These are phyloP conservation scores for Closterium sp. DNA, from an alignment of 139 green algal genomes.

Conservation along the genomic window DNA sequence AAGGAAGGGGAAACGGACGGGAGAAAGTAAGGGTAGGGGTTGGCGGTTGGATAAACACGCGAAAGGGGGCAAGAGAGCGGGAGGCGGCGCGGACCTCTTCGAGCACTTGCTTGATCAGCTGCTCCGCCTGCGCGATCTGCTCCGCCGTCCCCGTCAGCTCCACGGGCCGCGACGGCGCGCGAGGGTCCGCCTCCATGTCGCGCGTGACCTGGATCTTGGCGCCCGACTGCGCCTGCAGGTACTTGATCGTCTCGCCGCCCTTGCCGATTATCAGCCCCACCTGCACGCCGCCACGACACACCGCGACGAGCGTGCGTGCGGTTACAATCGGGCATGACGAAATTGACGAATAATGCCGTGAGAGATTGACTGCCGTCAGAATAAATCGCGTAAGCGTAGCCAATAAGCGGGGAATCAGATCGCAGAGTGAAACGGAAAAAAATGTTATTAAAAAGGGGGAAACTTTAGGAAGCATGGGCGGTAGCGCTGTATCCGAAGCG, in stretches of 20 bases:
- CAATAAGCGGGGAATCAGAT: background rate
- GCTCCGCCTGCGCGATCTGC: conserved; percentile 33
- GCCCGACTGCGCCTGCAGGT: conserved; percentile 81
- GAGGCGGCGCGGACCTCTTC: conserved; percentile 4
- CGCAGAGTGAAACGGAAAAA: background rate
- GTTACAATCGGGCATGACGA: background rate
- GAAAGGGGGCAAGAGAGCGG: background rate
- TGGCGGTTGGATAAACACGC: no score
- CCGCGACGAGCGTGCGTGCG: background rate
- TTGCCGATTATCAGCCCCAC: conserved; percentile 94
- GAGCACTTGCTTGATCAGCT: conserved; percentile 49
- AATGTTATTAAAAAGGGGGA: background rate
- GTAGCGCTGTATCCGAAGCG: background rate
- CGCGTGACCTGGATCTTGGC: conserved; percentile 68
- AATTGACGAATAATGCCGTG: no score
- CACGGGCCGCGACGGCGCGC: conserved; percentile 1
- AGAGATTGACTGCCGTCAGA: no score
- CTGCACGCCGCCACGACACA: conserved; percentile 10
- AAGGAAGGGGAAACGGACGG: background rate
- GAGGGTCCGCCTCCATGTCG: conserved; percentile 47
- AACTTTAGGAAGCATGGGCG: background rate
- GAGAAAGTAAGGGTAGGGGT: background rate
- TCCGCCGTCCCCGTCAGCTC: conserved; percentile 46
- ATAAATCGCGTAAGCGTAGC: no score
- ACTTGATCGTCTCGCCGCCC: conserved; percentile 93